phyloP scores from a whole-genome alignment of 805 yeast species.

The Scheffersomyces stipitis region DNA sequence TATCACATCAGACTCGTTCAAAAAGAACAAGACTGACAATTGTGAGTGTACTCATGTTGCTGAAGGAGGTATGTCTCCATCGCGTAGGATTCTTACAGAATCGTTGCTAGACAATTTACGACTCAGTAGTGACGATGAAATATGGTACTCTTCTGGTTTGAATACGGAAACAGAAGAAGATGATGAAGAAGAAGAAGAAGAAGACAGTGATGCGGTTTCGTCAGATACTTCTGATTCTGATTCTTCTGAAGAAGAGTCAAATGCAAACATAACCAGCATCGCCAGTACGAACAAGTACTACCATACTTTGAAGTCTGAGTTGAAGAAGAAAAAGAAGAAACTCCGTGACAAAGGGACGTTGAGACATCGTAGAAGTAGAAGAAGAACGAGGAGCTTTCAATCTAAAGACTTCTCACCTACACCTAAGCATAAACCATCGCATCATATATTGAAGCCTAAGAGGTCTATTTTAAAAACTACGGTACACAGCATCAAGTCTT shows the following conservation, averaged over 20 bases:
- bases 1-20: conserved; percentile 22
- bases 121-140: conserved; percentile 15
- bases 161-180: conserved; percentile 21
- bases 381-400: neutral
- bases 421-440: conserved; percentile 44
- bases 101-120: conserved; percentile 11
- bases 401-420: conserved; percentile 26
- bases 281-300: conserved; percentile 21
- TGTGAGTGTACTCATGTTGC: conserved; percentile 4
- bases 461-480: conserved; percentile 37
- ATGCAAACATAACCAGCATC: conserved; percentile 3
- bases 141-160: conserved; percentile 26
- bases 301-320: conserved; percentile 12
- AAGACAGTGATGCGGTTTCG: conserved; percentile 1
- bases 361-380: conserved; percentile 2
- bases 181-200: conserved; percentile 11
- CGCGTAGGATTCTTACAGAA: conserved; percentile 7
- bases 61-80: conserved; percentile 5
- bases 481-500: neutral
- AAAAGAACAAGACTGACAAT: conserved; percentile 3
- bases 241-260: neutral
- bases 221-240: conserved; percentile 7
- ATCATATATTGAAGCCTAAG: conserved; percentile 40
- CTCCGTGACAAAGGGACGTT: conserved; percentile 4
- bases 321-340: conserved; percentile 13